Evolutionary conservation across 108 stramenopile genomes (phyloP), one percentile per base, ranked within the genome.

Genomic region (Thalassiosira profunda): DNA sequence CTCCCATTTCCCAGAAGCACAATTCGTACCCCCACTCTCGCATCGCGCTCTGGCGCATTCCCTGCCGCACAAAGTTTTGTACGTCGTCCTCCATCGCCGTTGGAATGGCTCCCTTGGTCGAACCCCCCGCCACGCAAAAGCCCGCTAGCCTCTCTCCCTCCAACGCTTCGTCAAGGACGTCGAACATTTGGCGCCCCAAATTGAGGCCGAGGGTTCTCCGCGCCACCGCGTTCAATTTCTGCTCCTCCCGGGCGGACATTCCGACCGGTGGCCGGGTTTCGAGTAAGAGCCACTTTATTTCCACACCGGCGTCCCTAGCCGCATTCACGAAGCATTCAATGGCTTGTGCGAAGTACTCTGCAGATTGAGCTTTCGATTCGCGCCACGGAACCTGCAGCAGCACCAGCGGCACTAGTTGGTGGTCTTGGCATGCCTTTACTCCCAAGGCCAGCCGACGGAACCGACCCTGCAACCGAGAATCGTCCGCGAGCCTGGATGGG

Each of bases 201-300:
- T 51, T 3, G 5, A 28, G 30, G 0, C 49, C 49, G 14, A 40
- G 14, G 10, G 10, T 31, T 51, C 30, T 25, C 6, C 25, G 26
- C 18, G 20, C 3, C 14, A 40, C 14, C 14, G 38, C 1, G 15
- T 31, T 62, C 55, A 67, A 0, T 3, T 21, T 31, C 18, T 34
- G 30, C 14, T 67, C 56, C 23, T 57, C 17, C 15, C 24, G 34
- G 6, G 55, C 65, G 56, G 65, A 67, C 2, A 67, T 41, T 31
- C 65, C 65, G 29, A 67, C 44, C 11, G 65, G 65, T 26, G 65
- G 65, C 41, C 65, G 41, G 20, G 65, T 67, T 40, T 67, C 65
- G 3, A 67, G 29, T 9, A 67, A 2, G 2, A 58, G 0, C 18
- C 26, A 35, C 0, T 36, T 1, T 2, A 31, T 24, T 3, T 58